A percentile compares a stretch with the other conserved stretches of the same genome.
phyloP scores from a whole-genome alignment of 257 asterid genomes.

The Lycium barbarum region DNA sequence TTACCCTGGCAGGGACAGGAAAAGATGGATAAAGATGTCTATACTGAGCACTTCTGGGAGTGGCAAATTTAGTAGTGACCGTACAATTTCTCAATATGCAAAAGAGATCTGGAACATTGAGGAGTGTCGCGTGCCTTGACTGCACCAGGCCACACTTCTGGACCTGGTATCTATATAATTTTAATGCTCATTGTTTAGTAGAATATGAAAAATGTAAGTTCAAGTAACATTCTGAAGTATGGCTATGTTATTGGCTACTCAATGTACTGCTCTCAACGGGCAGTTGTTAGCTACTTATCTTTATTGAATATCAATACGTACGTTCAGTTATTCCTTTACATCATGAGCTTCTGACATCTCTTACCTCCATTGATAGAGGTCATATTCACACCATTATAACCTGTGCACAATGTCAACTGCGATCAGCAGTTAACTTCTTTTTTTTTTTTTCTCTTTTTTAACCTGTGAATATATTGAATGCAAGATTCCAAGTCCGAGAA shows the following conservation, averaged over 20 bases:
- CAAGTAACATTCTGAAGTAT: not conserved
- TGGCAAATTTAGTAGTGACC: conserved; percentile 95
- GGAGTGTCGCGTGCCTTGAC: conserved; percentile 60
- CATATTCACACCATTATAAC: conserved; percentile 18
- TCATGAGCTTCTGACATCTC: not conserved
- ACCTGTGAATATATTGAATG: not conserved
- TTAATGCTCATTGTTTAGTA: conserved; percentile 1
- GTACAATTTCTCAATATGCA: conserved; percentile 93
- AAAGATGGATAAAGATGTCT: conserved; percentile 93
- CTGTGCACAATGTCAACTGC: not conserved
- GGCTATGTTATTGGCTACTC: not conserved
- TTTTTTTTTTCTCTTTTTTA: not conserved
- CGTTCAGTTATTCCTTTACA: not conserved
- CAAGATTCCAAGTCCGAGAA: not conserved
- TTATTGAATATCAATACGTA: not conserved
- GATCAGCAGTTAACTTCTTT: not conserved
- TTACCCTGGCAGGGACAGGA: conserved; percentile 76
- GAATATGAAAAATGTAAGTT: not conserved
- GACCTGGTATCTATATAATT: not conserved
- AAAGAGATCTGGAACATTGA: conserved; percentile 83
- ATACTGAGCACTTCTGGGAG: conserved; percentile 96
- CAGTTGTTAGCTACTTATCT: not conserved
- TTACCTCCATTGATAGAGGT: not conserved
- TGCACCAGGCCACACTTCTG: not conserved
- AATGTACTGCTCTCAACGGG: not conserved